A percentile compares a stretch with the other conserved stretches of the same genome.
Evolutionary conservation across 257 asterid species (phyloP).

Genomic region (Phtheirospermum japonicum): DNA sequence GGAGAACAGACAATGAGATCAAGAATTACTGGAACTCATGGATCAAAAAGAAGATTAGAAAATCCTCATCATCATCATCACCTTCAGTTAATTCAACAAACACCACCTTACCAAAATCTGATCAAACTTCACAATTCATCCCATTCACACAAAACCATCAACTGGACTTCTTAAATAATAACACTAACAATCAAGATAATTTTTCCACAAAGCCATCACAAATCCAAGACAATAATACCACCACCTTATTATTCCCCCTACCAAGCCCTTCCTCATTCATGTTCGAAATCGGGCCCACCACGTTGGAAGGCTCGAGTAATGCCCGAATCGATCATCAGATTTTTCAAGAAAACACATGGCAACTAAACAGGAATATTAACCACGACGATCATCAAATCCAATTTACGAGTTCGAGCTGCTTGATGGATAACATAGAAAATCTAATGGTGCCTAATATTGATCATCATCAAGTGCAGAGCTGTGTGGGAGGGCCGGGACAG

Average conservation of each 20-base stretch:
- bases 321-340: constrained; percentile 27
- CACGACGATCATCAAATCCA: constrained; percentile 26
- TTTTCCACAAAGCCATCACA: not conserved
- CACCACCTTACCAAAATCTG: constrained; percentile 14
- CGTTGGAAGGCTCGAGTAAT: constrained; percentile 27
- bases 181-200: not conserved
- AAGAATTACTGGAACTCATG: constrained; percentile 96
- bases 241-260: constrained; percentile 34
- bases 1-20: constrained; percentile 90
- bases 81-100: constrained; percentile 19
- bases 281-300: constrained; percentile 44
- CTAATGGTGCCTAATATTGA: constrained; percentile 39
- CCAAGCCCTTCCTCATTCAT: constrained; percentile 54
- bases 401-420: constrained; percentile 21
- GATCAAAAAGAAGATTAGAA: constrained; percentile 81
- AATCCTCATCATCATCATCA: constrained; percentile 33
- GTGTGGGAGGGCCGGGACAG: constrained; percentile 31
- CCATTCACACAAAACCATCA: constrained; percentile 37
- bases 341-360: constrained; percentile 57
- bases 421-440: constrained; percentile 44
- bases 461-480: constrained; percentile 27
- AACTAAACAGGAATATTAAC: constrained; percentile 27
- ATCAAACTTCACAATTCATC: constrained; percentile 37
- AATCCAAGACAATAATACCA: constrained; percentile 24
- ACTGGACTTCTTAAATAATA: constrained; percentile 29